phyloP scores from a whole-genome alignment of 1,284 basidiomycete genomes.

The Golubevia pallescens region DNA sequence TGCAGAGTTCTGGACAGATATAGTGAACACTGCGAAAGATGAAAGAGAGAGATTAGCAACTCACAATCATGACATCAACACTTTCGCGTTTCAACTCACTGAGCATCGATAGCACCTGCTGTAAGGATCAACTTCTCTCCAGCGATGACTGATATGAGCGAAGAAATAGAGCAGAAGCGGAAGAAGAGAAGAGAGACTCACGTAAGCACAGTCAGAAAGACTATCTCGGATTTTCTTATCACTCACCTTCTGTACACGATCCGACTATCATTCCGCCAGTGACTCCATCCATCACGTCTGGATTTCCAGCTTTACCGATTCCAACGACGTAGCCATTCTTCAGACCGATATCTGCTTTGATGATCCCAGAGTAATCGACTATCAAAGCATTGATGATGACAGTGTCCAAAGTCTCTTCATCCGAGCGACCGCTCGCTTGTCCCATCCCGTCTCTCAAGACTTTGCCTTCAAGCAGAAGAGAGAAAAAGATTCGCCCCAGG shows the following conservation, averaged over 20 bases:
- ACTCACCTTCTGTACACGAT: constrained; percentile 10
- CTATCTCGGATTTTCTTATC: not conserved
- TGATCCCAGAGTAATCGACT: constrained; percentile 55
- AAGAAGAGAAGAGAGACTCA: not conserved
- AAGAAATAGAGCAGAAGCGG: constrained; percentile 69
- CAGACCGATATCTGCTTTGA: constrained; percentile 88
- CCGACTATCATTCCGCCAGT: constrained; percentile 79
- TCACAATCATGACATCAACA: not conserved
- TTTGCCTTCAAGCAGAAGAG: no score
- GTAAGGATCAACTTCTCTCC: constrained; percentile 93
- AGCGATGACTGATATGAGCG: constrained; percentile 78
- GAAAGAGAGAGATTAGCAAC: not conserved
- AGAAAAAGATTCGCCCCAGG: no score
- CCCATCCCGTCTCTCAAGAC: constrained; percentile 62
- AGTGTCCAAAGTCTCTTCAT: constrained; percentile 43
- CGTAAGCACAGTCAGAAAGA: no score
- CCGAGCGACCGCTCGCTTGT: constrained; percentile 40
- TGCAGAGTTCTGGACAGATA: constrained; percentile 88
- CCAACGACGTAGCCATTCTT: constrained; percentile 82
- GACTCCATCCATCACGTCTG: constrained; percentile 87
- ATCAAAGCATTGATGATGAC: constrained; percentile 62
- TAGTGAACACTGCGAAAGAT: constrained; percentile 67
- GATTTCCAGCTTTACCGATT: constrained; percentile 96
- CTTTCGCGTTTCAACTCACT: constrained; percentile 62
- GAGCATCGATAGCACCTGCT: constrained; percentile 89